phyloP scores from a whole-genome alignment of 768 basidiomycete genomes.

The Collybia sp. region DNA sequence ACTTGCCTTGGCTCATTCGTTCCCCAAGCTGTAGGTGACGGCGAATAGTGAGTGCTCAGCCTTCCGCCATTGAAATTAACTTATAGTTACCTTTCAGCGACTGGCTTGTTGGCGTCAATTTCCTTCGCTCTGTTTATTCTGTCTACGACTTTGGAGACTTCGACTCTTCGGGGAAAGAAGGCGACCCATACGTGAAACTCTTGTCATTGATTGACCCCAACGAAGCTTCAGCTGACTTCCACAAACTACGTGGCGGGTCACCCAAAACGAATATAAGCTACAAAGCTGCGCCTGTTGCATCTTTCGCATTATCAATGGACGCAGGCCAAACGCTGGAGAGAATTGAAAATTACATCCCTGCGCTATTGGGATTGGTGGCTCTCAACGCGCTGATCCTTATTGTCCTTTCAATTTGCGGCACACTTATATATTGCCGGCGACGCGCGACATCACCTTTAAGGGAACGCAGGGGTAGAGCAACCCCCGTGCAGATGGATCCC shows the following conservation, averaged over 20 bases:
- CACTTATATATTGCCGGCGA: conserved; percentile 47
- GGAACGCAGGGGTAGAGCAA: conserved; percentile 40
- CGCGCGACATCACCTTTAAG: conserved; percentile 25
- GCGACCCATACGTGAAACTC: conserved; percentile 74
- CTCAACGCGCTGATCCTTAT: conserved; percentile 72
- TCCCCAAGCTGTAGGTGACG: conserved; percentile 56
- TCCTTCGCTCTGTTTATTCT: conserved; percentile 78
- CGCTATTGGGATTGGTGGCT: conserved; percentile 70
- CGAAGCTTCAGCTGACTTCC: conserved; percentile 69
- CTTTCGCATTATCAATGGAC: conserved; percentile 54
- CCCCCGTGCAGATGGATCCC: conserved; percentile 53
- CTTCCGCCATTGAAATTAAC: neutral
- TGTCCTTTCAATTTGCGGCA: conserved; percentile 47
- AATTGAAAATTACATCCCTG: conserved; percentile 64
- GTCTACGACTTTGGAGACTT: conserved; percentile 86
- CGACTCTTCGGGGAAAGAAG: conserved; percentile 57
- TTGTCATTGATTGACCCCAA: conserved; percentile 66
- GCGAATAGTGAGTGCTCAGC: conserved; percentile 54
- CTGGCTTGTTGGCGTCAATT: conserved; percentile 79
- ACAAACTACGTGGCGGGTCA: conserved; percentile 57
- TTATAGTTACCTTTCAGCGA: conserved; percentile 44
- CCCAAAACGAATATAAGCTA: conserved; percentile 68
- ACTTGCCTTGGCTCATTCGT: conserved; percentile 75
- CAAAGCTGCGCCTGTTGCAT: conserved; percentile 34
- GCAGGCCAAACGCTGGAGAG: conserved; percentile 55